Evolutionary conservation across 768 basidiomycete genomes (phyloP).

Genomic region (Boletus fagicola): DNA sequence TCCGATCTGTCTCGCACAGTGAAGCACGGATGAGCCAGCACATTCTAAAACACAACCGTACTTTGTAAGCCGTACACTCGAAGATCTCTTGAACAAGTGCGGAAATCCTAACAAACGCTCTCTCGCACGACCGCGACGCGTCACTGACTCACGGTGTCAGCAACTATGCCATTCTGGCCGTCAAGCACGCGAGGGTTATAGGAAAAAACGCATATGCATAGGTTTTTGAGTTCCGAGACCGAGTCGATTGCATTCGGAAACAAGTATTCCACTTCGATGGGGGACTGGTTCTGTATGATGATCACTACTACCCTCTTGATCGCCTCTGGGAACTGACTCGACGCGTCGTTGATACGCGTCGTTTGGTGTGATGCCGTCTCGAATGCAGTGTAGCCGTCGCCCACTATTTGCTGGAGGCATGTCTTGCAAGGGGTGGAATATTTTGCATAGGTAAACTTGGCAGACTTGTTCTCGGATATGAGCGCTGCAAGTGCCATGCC

Average conservation of each 20-base stretch:
- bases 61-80: slow-evolving; percentile 21
- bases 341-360: slow-evolving; percentile 22
- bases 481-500: neutral
- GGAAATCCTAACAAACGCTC: slow-evolving; percentile 14
- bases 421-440: slow-evolving; percentile 22
- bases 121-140: slow-evolving; percentile 16
- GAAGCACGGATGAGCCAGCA: neutral
- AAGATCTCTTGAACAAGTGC: slow-evolving; percentile 20
- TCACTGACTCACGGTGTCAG: slow-evolving; percentile 4
- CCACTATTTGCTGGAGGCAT: slow-evolving; percentile 23
- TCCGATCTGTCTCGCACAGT: slow-evolving; percentile 8
- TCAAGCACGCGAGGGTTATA: neutral
- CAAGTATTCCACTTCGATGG: slow-evolving; percentile 12
- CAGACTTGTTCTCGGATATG: slow-evolving; percentile 7
- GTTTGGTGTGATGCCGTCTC: slow-evolving; percentile 21
- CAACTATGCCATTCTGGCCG: neutral
- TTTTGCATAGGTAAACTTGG: slow-evolving; percentile 15
- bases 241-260: slow-evolving; percentile 20
- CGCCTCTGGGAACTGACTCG: slow-evolving; percentile 15
- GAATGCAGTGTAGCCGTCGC: slow-evolving; percentile 22
- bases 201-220: slow-evolving; percentile 12
- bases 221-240: slow-evolving; percentile 17
- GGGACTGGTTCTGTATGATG: slow-evolving; percentile 13
- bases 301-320: slow-evolving; percentile 17
- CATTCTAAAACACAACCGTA: neutral